Conservation (phyloP, 1,284 basidiomycete species). For the Rhodotorula sp. region DNA sequence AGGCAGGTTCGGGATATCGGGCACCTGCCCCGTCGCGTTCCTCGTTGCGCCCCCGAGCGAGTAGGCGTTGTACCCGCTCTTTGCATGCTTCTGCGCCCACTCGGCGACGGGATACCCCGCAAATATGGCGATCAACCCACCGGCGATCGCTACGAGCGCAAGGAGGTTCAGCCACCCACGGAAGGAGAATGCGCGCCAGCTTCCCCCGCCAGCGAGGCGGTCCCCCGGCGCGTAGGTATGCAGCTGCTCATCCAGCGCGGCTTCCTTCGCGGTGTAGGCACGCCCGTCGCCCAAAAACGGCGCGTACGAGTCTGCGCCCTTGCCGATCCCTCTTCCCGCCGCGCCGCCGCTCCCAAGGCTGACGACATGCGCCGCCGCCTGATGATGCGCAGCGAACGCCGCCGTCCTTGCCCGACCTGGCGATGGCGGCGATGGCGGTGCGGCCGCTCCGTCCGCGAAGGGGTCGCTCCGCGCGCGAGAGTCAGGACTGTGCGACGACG, state of each 20-base stretch:
- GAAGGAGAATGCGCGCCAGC: conserved; percentile 1
- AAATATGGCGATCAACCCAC: conserved; percentile 41
- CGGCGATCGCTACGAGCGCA: conserved; percentile 37
- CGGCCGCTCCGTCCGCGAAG: background rate
- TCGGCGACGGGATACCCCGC: conserved; percentile 42
- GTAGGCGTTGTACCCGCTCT: conserved; percentile 4
- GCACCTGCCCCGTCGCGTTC: conserved; percentile 45
- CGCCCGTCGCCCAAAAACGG: background rate
- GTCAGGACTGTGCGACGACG: background rate
- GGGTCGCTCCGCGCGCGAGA: no score
- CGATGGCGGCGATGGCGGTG: no score
- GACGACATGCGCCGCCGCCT: background rate
- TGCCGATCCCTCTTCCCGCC: no score
- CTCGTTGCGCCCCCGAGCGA: conserved; percentile 27
- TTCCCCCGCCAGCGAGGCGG: conserved; percentile 3
- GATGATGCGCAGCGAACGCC: background rate
- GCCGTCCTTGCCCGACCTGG: no score
- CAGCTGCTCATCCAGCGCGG: conserved; percentile 58
- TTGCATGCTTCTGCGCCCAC: conserved; percentile 3
- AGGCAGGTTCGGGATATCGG: conserved; percentile 41
- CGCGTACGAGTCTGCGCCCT: background rate
- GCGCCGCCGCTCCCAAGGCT: no score
- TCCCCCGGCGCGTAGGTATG: conserved; percentile 56
- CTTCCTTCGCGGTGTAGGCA: conserved; percentile 49
- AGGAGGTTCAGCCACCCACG: conserved; percentile 40